Base-by-base conservation (phyloP, 345 rosid genomes). In the Salix caprea region DNA sequence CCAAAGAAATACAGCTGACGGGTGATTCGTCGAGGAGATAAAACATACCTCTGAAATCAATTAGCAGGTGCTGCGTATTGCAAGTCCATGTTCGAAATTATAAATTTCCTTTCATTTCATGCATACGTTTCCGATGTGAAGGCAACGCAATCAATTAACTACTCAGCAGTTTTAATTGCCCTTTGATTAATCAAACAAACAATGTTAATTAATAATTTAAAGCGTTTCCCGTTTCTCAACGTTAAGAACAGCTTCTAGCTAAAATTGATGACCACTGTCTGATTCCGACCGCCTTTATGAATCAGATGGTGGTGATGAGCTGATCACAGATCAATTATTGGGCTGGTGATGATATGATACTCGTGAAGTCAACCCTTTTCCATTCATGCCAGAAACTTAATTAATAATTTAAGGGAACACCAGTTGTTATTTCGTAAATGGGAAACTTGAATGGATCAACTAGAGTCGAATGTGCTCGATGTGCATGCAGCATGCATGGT, bases 1-100 rank as follows among this genome's bases (percentile, higher is more conserved):
- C 48, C 13, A 52, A 70, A 62, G 52, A 69, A 32, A 48, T 65
- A 50, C 21, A 32, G 56, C 37, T 37, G 52, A 65, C 78, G 37
- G 81, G 76, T 77, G 54, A 69, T 34, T 19, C 44, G 80, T 85
- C 80, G 44, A 21, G 28, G 65, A 72, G 80, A 39, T 66, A 58
- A 54, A 74, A 48, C 44, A 65, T 32, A 54, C 72, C 62, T 65
- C 34, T 56, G 54, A 80, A 56, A 66, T 52, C n/a, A 52, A 19
- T 19, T 52, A 6, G 56, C n/a, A 18, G 6, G 18, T 18, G 21
- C 58, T n/a, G 64, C 64, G 11, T 58, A 3, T 10, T 23, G 64
- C 64, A 58, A 23, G 23, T 8, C 23, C 23, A 58, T 58, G 28
- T 10, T 58, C 28, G 1, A n/a, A n/a, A 54, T 23, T 58, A 58